Evolutionary conservation across 495 filamentous ascomycete genomes (phyloP).

Genomic region (Neurospora sp.): DNA sequence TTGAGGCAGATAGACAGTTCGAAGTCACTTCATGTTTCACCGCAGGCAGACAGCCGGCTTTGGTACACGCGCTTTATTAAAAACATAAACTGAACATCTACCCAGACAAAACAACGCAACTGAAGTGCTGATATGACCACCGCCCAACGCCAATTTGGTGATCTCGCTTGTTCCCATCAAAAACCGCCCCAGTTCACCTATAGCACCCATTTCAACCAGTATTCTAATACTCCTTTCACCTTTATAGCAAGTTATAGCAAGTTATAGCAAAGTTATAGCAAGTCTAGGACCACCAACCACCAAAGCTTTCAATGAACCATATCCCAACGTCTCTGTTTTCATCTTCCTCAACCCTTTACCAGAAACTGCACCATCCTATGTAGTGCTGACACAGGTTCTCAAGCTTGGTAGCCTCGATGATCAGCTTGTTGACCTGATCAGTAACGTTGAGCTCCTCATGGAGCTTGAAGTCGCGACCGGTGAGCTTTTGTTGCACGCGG

Average conservation of each 20-base stretch:
- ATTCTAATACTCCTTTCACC: neutral
- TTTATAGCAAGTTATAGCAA: neutral
- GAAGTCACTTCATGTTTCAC: neutral
- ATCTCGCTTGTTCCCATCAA: neutral
- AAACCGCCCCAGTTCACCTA: neutral
- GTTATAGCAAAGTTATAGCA: neutral
- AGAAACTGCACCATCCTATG: constrained; percentile 95
- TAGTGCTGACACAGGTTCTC: constrained; percentile 99
- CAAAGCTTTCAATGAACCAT: neutral
- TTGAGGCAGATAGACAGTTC: neutral
- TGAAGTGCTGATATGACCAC: neutral
- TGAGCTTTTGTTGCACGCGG: constrained; percentile 90
- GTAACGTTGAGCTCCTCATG: constrained; percentile 77
- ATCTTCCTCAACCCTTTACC: constrained; percentile 35
- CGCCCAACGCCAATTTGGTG: neutral
- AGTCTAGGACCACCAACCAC: neutral
- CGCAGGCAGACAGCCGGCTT: neutral
- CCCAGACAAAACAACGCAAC: neutral
- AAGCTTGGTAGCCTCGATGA: constrained; percentile 88
- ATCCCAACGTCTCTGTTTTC: neutral
- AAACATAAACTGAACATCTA: neutral
- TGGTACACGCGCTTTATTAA: neutral
- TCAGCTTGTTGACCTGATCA: constrained; percentile 84
- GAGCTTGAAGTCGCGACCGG: constrained; percentile 55
- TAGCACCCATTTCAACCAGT: neutral